These are phyloP conservation scores for Populus tremula DNA, from an alignment of 345 rosid genomes.

Conservation along the genomic window DNA sequence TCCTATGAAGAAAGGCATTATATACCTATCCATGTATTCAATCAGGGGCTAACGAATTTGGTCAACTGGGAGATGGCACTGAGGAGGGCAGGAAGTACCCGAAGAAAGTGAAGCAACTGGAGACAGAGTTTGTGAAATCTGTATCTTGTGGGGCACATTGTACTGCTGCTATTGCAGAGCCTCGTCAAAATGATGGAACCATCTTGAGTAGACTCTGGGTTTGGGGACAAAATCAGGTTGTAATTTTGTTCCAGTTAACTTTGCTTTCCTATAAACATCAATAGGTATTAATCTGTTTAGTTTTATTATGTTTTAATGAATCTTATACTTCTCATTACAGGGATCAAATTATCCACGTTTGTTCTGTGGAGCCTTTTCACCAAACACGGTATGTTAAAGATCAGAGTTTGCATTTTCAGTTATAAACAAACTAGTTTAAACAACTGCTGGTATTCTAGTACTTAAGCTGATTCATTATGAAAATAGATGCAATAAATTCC, in stretches of 20 bases:
- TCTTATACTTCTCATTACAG: conserved; percentile 36
- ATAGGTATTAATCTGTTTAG: not conserved
- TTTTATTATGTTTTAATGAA: not conserved
- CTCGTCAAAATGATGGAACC: conserved; percentile 71
- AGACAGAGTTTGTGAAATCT: conserved; percentile 81
- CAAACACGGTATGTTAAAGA: conserved; percentile 48
- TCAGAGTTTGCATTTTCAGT: not conserved
- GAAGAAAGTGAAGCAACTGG: conserved; percentile 68
- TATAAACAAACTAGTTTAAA: not conserved
- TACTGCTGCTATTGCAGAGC: conserved; percentile 81
- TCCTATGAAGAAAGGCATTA: not conserved
- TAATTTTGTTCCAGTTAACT: not conserved
- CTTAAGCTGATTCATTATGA: not conserved
- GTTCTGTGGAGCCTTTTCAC: conserved; percentile 82
- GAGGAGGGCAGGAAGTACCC: conserved; percentile 83
- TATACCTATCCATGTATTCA: not conserved
- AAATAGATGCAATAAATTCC: not conserved
- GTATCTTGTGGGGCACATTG: conserved; percentile 95
- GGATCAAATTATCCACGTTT: conserved; percentile 85
- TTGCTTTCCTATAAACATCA: not conserved
- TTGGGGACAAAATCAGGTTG: conserved; percentile 99
- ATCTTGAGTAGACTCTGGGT: conserved; percentile 87
- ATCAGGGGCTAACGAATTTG: conserved; percentile 86
- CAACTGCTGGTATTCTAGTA: not conserved
- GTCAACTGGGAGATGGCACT: conserved; percentile 97